A percentile compares a stretch with the other conserved stretches of the same genome.
Evolutionary conservation across 768 basidiomycete species (phyloP).

Genomic region (Boletus barrowsii): DNA sequence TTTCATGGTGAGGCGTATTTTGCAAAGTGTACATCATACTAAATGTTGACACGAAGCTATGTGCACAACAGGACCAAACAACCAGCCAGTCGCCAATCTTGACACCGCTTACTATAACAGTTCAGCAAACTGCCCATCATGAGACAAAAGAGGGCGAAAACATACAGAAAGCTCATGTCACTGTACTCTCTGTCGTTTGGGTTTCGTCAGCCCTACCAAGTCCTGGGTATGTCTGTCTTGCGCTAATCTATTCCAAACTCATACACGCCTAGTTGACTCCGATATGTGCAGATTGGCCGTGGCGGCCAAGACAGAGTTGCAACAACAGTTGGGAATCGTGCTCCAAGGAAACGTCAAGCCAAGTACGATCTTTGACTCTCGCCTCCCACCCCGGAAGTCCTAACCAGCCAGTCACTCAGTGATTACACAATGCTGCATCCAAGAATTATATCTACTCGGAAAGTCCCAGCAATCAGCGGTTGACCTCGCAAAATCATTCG

Average conservation of each 20-base stretch:
- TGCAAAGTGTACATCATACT: background rate
- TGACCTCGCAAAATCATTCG: constrained; percentile 90
- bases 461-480: constrained; percentile 68
- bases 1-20: constrained; percentile 14
- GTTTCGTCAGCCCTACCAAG: constrained; percentile 92
- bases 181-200: constrained; percentile 84
- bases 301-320: constrained; percentile 70
- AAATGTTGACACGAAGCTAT: background rate
- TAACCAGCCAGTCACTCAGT: constrained; percentile 62
- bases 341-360: constrained; percentile 88
- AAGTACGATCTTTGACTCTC: constrained; percentile 54
- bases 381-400: constrained; percentile 9
- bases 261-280: constrained; percentile 63
- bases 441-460: constrained; percentile 87
- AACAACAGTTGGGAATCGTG: constrained; percentile 69
- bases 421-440: constrained; percentile 98
- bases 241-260: constrained; percentile 1
- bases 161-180: constrained; percentile 91
- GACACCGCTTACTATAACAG: too few species aligned
- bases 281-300: constrained; percentile 73
- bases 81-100: background rate
- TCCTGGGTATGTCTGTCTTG: constrained; percentile 59
- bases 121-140: constrained; percentile 40
- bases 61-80: constrained; percentile 28
- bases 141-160: constrained; percentile 95